Evolutionary conservation across 805 yeast genomes (phyloP).

Genomic region (Saccharomycopsis fodiens): DNA sequence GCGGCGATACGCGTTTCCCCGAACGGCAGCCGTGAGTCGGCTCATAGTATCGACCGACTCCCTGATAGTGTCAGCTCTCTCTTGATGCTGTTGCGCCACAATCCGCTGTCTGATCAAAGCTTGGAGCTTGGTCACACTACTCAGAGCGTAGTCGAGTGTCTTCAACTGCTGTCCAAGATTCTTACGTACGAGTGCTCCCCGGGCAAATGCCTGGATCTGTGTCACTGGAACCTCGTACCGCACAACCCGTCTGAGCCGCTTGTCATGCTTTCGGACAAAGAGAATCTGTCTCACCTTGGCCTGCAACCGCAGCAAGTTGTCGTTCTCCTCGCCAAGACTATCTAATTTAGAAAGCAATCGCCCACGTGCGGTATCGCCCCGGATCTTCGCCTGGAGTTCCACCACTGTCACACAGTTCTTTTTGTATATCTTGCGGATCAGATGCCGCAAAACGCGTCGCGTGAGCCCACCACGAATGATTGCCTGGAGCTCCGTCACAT

Average conservation of each 20-base stretch:
- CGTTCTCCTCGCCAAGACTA: slow-evolving; percentile 20
- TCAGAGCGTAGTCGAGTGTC: slow-evolving; percentile 2
- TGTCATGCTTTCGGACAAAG: slow-evolving; percentile 22
- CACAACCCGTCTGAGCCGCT: slow-evolving; percentile 22
- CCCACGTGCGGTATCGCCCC: slow-evolving; percentile 34
- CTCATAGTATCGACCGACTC: neutral
- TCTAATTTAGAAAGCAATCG: slow-evolving; percentile 19
- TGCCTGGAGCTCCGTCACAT: slow-evolving; percentile 34
- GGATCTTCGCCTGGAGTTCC: slow-evolving; percentile 30
- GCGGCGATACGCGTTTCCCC: neutral
- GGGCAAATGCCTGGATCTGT: slow-evolving; percentile 34
- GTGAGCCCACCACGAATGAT: slow-evolving; percentile 42
- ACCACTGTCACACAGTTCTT: slow-evolving; percentile 24
- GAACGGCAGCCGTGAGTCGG: slow-evolving; percentile 7
- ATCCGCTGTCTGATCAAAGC: slow-evolving; percentile 5
- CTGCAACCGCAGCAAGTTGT: slow-evolving; percentile 29
- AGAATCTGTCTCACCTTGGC: slow-evolving; percentile 30
- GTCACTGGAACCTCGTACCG: slow-evolving; percentile 26
- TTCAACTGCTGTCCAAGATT: neutral
- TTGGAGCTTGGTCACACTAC: slow-evolving; percentile 3
- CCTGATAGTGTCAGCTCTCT: neutral
- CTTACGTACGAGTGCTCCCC: slow-evolving; percentile 24
- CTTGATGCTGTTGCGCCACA: neutral
- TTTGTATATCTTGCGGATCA: slow-evolving; percentile 22
- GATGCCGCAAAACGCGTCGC: slow-evolving; percentile 25